phyloP scores from a whole-genome alignment of 1,139 yeast species.

The Eremothecium sinecaudum region DNA sequence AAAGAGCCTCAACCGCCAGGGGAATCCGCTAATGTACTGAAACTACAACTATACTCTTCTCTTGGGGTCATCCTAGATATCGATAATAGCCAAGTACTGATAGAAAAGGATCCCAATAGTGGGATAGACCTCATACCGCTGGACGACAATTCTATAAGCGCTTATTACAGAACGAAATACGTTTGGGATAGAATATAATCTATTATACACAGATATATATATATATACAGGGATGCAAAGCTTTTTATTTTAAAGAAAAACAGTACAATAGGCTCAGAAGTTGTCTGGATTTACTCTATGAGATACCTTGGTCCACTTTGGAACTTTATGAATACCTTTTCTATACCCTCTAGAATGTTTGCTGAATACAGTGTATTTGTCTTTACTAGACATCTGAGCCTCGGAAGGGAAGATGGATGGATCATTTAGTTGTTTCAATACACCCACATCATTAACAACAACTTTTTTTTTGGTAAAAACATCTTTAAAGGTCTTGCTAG shows the following conservation, averaged over 20 bases:
- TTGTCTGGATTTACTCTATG: constrained; percentile 73
- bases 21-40: constrained; percentile 19
- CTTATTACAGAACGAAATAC: constrained; percentile 24
- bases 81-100: constrained; percentile 23
- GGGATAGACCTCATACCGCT: constrained; percentile 21
- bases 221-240: background rate
- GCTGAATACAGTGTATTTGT: constrained; percentile 82
- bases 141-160: constrained; percentile 19
- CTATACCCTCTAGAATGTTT: constrained; percentile 69
- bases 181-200: constrained; percentile 20
- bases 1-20: constrained; percentile 12
- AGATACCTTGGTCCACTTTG: constrained; percentile 83
- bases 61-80: constrained; percentile 25
- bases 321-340: constrained; percentile 78
- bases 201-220: background rate
- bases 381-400: constrained; percentile 63
- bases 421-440: constrained; percentile 22
- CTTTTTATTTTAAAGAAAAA: background rate
- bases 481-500: constrained; percentile 38
- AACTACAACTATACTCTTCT: constrained; percentile 26
- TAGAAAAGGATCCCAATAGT: constrained; percentile 14
- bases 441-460: constrained; percentile 11
- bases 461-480: constrained; percentile 17
- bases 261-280: constrained; percentile 36
- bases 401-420: constrained; percentile 60